Evolutionary conservation across 2,329 filamentous ascomycete species (phyloP), one percentile per base, ranked within the genome.

Genomic region (Dactylella cylindrospora): DNA sequence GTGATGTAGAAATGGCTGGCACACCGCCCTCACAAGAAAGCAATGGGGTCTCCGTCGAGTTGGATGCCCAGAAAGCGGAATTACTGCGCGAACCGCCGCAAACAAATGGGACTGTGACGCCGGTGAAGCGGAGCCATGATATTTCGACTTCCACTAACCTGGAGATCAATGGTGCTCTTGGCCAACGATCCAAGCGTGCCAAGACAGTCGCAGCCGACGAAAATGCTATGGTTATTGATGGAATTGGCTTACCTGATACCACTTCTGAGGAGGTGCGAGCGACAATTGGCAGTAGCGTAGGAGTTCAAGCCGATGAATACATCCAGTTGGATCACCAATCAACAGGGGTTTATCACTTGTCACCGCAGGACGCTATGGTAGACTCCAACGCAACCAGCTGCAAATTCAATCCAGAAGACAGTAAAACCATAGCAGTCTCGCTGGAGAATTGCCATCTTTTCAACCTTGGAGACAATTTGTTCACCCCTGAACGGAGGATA

Each of bases 231-330:
- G 52, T 52, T n/a, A 55, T 57, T 15, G 59, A 55, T 33, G 59
- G 50, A 15, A 64, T 57, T 28, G 33, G 59, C 2, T 19, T 64
- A 47, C 59, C 59, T 2, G 59, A 64, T 29, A 64, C 59, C 4
- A 55, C 50, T 31, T 64, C 59, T 3, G 59, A 64, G 33, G 59
- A 64, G 20, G 59, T 64, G 8, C 46, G 59, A 10, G 59, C 59
- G 9, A 64, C 59, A 6, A 55, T 64, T 31, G 59, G 59, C 13
- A 57, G 44, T 32, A 64, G 59, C 29, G 49, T 64, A 25, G 59
- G 59, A 2, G 46, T 57, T 17, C 59, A 64, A 38, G 59, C 52
- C 10, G 59, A 64, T 28, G 59, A 64, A 26, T 57, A 51, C 17
- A 64, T 64, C 15, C 51, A 64, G 9, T 20, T 62, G 7, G 49